Conservation (phyloP, 495 filamentous ascomycete genomes). For the Glonium stellatum region DNA sequence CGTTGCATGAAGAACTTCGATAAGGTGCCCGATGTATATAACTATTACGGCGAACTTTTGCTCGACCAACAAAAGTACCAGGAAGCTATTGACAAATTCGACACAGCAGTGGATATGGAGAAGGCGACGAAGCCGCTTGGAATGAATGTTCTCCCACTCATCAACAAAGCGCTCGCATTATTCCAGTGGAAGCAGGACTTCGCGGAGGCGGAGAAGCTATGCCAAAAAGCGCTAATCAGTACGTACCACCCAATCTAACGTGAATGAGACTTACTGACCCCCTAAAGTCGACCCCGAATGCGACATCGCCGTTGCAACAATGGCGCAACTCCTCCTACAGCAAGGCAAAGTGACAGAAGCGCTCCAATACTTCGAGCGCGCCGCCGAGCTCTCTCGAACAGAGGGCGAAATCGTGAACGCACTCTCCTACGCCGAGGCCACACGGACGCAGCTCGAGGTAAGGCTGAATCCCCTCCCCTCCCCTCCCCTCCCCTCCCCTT, state of each 20-base stretch:
- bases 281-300: slow-evolving; percentile 87
- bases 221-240: slow-evolving; percentile 96
- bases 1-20: slow-evolving; percentile 98
- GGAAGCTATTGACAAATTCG: slow-evolving; percentile 97
- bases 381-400: slow-evolving; percentile 89
- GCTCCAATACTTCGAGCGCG: slow-evolving; percentile 93
- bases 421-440: slow-evolving; percentile 94
- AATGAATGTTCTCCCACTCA: slow-evolving; percentile 95
- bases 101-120: slow-evolving; percentile 96
- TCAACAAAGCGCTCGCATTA: slow-evolving; percentile 94
- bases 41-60: slow-evolving; percentile 98
- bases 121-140: slow-evolving; percentile 83
- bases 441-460: slow-evolving; percentile 82
- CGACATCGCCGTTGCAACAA: slow-evolving; percentile 97
- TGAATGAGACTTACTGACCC: neutral
- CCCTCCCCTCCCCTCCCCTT: neutral
- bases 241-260: slow-evolving; percentile 37
- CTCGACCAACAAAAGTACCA: slow-evolving; percentile 92
- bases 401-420: slow-evolving; percentile 92
- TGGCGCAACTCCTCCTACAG: slow-evolving; percentile 97
- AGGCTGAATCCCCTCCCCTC: neutral
- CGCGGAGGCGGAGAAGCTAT: slow-evolving; percentile 86
- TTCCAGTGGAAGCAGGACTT: slow-evolving; percentile 99
- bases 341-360: slow-evolving; percentile 95
- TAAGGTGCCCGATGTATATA: slow-evolving; percentile 94